Base-by-base conservation (phyloP, 2,329 filamentous ascomycete genomes). In the Trichoderma arundinaceum region DNA sequence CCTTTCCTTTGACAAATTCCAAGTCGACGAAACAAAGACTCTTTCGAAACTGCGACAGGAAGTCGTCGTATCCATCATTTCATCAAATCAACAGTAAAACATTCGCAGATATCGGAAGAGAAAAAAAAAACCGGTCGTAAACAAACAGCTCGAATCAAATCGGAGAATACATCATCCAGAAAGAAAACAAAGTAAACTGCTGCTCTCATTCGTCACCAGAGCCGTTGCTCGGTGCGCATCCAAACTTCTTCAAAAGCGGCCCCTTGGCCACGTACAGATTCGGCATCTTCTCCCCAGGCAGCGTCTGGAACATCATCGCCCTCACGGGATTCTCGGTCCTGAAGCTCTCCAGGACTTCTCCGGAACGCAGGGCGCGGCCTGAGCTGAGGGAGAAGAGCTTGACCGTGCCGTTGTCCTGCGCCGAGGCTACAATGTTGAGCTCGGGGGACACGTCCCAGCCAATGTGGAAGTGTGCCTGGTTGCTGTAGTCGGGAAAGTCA, bases 371-470 rank as follows among this genome's bases (percentile, higher is more conserved):
- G 10, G 72, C 71, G 10, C 75, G 68, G 0, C 85, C 85, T 2
- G 80, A 82, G 7, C 69, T 70, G 7, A 85, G 71, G 8, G 84
- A 86, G 69, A 85, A 86, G 12, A 87, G 69, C 1, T 71, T 77
- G 0, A 87, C 75, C 0, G 74, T 79, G 10, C 80, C 81, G 54
- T 84, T 78, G 44, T 84, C 82, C 53, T 86, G 83, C 0, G 83
- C 84, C 0, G 85, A 82, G 0, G 86, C 86, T 4, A 86, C 80
- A 28, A 85, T 69, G 12, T 83, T 83, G 7, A 80, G 72, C n/a
- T 78, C 76, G 0, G 74, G 54, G 65, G 82, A 79, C 4, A 83
- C 79, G 60, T 86, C 85, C 69, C 87, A 81, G 1, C 86, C 87
- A 9, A 83, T 77, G 17, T 81, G 73, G 48, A 82, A 73, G 49